Base-by-base conservation (phyloP, 176 grass and related monocot species). In the Canna indica region DNA sequence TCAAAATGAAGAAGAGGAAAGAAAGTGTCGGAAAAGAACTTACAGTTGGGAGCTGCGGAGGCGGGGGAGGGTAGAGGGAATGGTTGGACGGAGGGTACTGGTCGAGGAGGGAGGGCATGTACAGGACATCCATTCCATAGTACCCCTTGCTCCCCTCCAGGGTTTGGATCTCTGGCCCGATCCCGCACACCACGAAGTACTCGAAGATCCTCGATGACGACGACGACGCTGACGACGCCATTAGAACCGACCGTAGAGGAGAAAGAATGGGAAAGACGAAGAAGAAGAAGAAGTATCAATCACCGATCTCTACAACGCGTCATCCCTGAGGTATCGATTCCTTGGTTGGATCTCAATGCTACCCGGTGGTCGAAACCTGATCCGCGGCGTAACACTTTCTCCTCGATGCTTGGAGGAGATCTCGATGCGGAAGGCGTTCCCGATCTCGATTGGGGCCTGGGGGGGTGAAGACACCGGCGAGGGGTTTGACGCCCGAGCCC, bases 161-260 rank as follows among this genome's bases (percentile, higher is more conserved):
- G 7, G 89, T 63, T 70, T 75, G 84, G 84, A 99, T 99, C 73
- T 99, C 94, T 58, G 94, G 89, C 7, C 94, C 94, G 79, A 99
- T 76, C 30, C 94, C 94, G 76, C 94, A 99, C 75, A 99, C 94
- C 54, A 99, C 94, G 82, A 93, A 99, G 74, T 99, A 99, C 76
- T 99, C 94, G 80, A 99, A 93, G 76, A 99, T 83, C 73, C 80
- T 46, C 44, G 68, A 47, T 27, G 68, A 32, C 41, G 68, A 47
- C 42, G 68, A 32, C 41, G 68, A 47, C 41, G 80, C 29, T n/a
- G 75, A 59, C 16, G 75, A 63, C 62, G 22, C 36, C 75, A 58
- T 69, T 25, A 1, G 47, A 41, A 31, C 48, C 34, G 48, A 76
- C 33, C 42, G 18, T 3, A 20, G 30, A 42, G 39, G 56, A 39